Conservation (phyloP, 768 basidiomycete species). For the Termitomyces sp. region DNA sequence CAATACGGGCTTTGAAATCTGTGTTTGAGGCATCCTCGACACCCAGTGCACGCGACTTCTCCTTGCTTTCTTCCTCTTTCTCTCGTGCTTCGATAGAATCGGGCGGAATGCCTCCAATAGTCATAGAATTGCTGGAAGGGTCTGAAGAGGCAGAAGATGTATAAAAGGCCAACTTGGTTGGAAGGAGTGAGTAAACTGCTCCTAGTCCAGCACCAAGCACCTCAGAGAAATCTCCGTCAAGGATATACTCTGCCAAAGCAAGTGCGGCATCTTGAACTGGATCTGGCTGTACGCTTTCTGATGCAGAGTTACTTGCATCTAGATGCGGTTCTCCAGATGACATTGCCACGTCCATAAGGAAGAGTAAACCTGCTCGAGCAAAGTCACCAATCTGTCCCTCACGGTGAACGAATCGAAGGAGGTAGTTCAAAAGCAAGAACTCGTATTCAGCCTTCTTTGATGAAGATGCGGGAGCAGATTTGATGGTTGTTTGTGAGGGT, state of each 20-base stretch:
- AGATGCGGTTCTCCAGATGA: constrained; percentile 55
- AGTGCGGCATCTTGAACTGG: constrained; percentile 83
- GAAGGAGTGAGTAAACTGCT: constrained; percentile 89
- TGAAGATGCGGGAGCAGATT: constrained; percentile 41
- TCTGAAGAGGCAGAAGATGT: constrained; percentile 37
- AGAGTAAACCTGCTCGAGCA: constrained; percentile 87
- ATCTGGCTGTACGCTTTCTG: constrained; percentile 40
- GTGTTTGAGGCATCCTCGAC: constrained; percentile 72
- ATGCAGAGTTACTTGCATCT: constrained; percentile 31
- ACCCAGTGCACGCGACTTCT: constrained; percentile 56
- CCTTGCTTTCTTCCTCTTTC: constrained; percentile 40
- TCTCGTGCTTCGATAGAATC: constrained; percentile 56
- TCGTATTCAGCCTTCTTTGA: constrained; percentile 80
- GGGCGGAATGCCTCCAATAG: constrained; percentile 61
- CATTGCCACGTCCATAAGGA: constrained; percentile 95
- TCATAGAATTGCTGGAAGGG: constrained; percentile 54
- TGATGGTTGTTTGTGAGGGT: constrained; percentile 57
- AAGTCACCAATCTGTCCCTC: constrained; percentile 94
- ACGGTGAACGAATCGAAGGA: constrained; percentile 91
- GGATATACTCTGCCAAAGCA: constrained; percentile 87
- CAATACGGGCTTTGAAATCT: constrained; percentile 77
- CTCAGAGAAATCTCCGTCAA: constrained; percentile 98
- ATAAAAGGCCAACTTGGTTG: constrained; percentile 78
- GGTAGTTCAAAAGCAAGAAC: constrained; percentile 92
- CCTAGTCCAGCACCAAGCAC: constrained; percentile 91